phyloP scores from a whole-genome alignment of 257 asterid species.

The Eustoma russellianum region DNA sequence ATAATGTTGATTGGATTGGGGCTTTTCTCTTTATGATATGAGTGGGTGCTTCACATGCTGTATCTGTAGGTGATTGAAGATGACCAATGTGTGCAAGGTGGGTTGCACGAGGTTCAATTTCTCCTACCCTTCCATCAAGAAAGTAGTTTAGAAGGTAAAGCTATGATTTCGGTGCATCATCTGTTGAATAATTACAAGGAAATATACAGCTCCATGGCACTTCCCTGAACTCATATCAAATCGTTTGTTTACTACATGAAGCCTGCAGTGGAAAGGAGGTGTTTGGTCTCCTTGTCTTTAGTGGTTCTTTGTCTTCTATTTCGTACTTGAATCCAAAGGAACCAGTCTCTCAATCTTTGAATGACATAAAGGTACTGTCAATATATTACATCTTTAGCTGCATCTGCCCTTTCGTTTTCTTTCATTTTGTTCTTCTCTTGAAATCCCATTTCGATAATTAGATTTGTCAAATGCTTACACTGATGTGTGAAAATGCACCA shows the following conservation, averaged over 20 bases:
- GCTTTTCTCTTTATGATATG: too few relatives aligned
- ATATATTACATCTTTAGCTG: background rate
- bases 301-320: slow-evolving; percentile 67
- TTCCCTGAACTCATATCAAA: background rate
- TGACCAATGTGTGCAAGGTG: slow-evolving; percentile 46
- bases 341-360: slow-evolving; percentile 66
- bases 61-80: slow-evolving; percentile 49
- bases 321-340: slow-evolving; percentile 70
- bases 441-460: background rate
- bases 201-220: background rate
- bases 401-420: background rate
- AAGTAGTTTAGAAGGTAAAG: slow-evolving; percentile 58
- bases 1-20: too few relatives aligned
- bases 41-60: background rate
- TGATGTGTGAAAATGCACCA: too few relatives aligned
- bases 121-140: slow-evolving; percentile 80
- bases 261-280: slow-evolving; percentile 58
- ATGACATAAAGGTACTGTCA: slow-evolving; percentile 69
- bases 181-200: background rate
- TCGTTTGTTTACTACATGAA: slow-evolving; percentile 25
- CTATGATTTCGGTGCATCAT: background rate
- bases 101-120: slow-evolving; percentile 73
- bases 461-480: background rate
- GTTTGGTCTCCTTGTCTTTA: slow-evolving; percentile 55
- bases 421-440: slow-evolving; percentile 2